Base-by-base conservation (phyloP, 78 protist genomes). In the Speleostelium caveatum region DNA sequence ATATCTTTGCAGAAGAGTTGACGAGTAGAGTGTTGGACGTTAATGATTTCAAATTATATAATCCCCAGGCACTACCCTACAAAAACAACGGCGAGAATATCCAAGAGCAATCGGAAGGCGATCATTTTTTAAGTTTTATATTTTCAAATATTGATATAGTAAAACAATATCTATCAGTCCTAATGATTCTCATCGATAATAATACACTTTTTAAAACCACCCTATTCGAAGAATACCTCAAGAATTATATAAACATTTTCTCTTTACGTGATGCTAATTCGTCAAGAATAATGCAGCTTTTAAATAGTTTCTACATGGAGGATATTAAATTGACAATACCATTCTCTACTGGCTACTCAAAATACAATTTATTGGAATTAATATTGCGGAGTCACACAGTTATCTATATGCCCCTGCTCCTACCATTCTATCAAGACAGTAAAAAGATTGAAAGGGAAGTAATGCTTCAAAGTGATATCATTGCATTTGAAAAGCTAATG, bases 201-300 rank as follows among this genome's bases (percentile, higher is more conserved):
- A 77, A 83, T 42, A 26, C 53, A 30, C 72, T 36, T 2, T 83
- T 83, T 22, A 67, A 69, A 45, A 59, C 60, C 17, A 42, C 42
- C 32, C 42, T 83, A 1, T 83, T 83, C 33, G 91, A 83, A 32
- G 91, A 83, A 56, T 83, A 83, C 33, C 72, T 83, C 35, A 83
- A 83, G 49, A 83, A 83, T 49, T 83, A 83, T 42, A 53, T 83
- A 0, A 58, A 60, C 17, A 83, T 83, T 2, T 83, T 83, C 30
- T 41, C 79, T 17, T 79, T 79, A 26, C 91, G 91, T 83, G 91
- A 83, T 42, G 12, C 71, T 1, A 38, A 41, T 10, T 69, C 80
- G 8, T 39, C 80, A 1, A 33, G 62, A 21, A 42, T 83, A 2
- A 83, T 62, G 60, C 5, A n/a, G 21, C 32, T 26, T 22, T 26